Conservation (phyloP, 2,329 filamentous ascomycete genomes). For the Dothistroma septosporum region DNA sequence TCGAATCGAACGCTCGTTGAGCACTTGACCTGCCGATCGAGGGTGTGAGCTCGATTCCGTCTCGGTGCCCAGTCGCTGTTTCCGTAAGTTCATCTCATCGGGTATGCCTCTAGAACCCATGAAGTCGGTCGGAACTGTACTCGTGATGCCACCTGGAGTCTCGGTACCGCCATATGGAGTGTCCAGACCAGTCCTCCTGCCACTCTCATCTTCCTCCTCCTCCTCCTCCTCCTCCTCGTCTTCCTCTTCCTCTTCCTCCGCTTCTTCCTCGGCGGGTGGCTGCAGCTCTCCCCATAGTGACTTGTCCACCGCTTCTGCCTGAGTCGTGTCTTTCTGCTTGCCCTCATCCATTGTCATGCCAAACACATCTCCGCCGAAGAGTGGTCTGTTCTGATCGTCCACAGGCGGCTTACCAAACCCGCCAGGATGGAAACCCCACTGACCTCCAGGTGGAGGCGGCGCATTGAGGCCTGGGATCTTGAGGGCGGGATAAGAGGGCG, state of each 20-base stretch:
- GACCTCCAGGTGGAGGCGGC: constrained; percentile 79
- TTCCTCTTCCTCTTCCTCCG: constrained; percentile 61
- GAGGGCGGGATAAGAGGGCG: constrained; percentile 90
- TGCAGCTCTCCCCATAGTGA: constrained; percentile 90
- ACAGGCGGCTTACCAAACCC: constrained; percentile 95
- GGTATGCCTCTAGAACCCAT: constrained; percentile 69
- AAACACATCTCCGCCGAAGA: constrained; percentile 94
- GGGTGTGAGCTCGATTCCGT: constrained; percentile 75
- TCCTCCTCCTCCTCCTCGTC: constrained; percentile 73
- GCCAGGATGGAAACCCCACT: constrained; percentile 93
- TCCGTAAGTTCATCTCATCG: constrained; percentile 87
- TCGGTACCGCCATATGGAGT: constrained; percentile 66
- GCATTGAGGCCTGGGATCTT: constrained; percentile 94
- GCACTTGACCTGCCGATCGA: constrained; percentile 79
- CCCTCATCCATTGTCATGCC: constrained; percentile 59
- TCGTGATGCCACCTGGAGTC: constrained; percentile 75
- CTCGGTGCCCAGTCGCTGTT: constrained; percentile 77
- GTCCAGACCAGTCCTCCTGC: constrained; percentile 56
- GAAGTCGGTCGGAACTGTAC: constrained; percentile 75
- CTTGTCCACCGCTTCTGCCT: constrained; percentile 76
- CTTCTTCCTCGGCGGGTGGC: constrained; percentile 54
- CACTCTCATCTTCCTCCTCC: constrained; percentile 62
- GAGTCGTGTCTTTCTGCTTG: constrained; percentile 54
- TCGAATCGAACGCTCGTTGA: constrained; percentile 81
- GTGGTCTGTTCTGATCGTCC: constrained; percentile 84